Evolutionary conservation across 106 monocot genomes (phyloP).

Genomic region (Dioscorea dumetorum): DNA sequence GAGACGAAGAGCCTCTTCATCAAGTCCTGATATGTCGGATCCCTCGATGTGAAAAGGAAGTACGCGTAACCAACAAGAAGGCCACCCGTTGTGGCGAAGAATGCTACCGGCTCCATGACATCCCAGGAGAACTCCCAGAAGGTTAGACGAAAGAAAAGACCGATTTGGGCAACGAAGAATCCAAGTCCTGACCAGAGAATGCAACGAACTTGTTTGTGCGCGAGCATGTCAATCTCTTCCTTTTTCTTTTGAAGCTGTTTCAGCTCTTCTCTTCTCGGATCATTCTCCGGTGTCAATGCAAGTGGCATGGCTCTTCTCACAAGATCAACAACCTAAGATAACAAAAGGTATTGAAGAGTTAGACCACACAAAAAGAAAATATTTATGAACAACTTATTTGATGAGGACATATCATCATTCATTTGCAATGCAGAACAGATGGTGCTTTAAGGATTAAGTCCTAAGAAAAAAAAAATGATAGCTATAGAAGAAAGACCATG

Average conservation of each 20-base stretch:
- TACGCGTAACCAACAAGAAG: slow-evolving; percentile 70
- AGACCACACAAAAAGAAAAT: background rate
- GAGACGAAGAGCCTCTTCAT: slow-evolving; percentile 76
- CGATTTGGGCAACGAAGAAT: slow-evolving; percentile 49
- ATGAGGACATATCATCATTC: background rate
- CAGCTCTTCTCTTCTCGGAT: slow-evolving; percentile 81
- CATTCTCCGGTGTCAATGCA: slow-evolving; percentile 55
- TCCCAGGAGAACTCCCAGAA: slow-evolving; percentile 99
- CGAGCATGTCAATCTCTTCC: slow-evolving; percentile 76
- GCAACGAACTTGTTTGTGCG: slow-evolving; percentile 72
- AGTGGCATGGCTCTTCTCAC: slow-evolving; percentile 78
- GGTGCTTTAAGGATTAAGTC: too few relatives aligned
- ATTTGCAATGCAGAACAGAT: background rate
- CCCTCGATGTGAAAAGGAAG: slow-evolving; percentile 82
- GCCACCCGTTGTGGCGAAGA: slow-evolving; percentile 78
- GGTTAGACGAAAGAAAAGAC: slow-evolving; percentile 87
- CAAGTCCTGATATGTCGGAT: slow-evolving; percentile 87
- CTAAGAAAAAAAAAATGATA: too few relatives aligned
- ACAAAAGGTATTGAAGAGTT: background rate
- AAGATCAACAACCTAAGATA: slow-evolving; percentile 68
- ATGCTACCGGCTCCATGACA: slow-evolving; percentile 93
- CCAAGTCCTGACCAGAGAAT: slow-evolving; percentile 84
- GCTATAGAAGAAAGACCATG: too few relatives aligned
- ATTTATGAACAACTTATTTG: background rate
- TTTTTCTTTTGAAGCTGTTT: slow-evolving; percentile 59